Percentiles rank a stretch among this genome's conserved stretches.
phyloP scores from a whole-genome alignment of 169 alveolate species.

The Eimeria zaria region DNA sequence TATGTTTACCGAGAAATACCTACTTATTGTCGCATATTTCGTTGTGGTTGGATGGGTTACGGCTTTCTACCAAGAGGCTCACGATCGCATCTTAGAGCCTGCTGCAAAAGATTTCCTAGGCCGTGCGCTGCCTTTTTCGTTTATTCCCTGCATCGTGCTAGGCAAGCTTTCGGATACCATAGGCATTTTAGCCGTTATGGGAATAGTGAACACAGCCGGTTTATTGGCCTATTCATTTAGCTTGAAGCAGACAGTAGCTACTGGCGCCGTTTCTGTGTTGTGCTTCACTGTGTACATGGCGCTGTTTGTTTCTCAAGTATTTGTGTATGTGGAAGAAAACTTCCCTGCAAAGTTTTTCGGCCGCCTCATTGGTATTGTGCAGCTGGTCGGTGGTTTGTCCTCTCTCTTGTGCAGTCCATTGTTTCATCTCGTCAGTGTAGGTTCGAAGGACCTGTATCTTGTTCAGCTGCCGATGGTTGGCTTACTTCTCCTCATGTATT shows the following conservation, averaged over 20 bases:
- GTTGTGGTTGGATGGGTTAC: conserved; percentile 66
- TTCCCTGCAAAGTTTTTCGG: conserved; percentile 87
- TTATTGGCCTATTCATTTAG: conserved; percentile 85
- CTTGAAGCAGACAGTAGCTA: conserved; percentile 73
- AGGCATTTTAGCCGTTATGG: conserved; percentile 76
- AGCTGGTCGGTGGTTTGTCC: conserved; percentile 86
- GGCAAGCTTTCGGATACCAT: conserved; percentile 80
- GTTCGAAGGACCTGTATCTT: neutral
- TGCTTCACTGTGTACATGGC: conserved; percentile 86
- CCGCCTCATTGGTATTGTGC: conserved; percentile 86
- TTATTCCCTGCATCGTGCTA: conserved; percentile 78
- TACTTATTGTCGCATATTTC: conserved; percentile 60
- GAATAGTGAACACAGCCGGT: conserved; percentile 85
- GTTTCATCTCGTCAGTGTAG: conserved; percentile 72
- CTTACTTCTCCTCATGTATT: neutral
- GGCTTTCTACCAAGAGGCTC: conserved; percentile 72
- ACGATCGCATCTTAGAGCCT: conserved; percentile 47
- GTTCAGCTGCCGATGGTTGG: conserved; percentile 36
- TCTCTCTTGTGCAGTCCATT: conserved; percentile 84
- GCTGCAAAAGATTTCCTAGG: conserved; percentile 23
- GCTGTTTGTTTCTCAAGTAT: conserved; percentile 87
- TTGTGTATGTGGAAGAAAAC: conserved; percentile 83
- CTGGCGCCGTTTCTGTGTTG: conserved; percentile 85
- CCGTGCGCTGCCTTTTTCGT: conserved; percentile 65
- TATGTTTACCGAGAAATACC: conserved; percentile 16